Percentiles rank a stretch among this genome's conserved stretches.
Evolutionary conservation across 495 filamentous ascomycete genomes (phyloP).

Genomic region (Neurospora sp.): DNA sequence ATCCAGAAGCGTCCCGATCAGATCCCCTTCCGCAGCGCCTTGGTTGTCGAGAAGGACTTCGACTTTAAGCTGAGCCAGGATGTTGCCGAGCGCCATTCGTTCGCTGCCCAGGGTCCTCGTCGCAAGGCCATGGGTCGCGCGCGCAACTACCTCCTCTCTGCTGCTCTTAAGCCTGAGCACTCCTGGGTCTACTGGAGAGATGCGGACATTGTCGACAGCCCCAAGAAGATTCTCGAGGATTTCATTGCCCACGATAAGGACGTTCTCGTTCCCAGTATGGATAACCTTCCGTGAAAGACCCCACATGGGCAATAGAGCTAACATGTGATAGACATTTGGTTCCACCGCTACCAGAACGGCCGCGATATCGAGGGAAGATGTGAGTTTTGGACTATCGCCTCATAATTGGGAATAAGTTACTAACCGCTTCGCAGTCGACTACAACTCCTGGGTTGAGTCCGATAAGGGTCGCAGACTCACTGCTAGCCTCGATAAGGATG

Average conservation of each 20-base stretch:
- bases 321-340: constrained; percentile 75
- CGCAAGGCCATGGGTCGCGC: constrained; percentile 84
- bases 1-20: constrained; percentile 75
- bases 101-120: constrained; percentile 78
- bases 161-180: constrained; percentile 82
- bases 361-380: constrained; percentile 90
- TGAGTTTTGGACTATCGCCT: constrained; percentile 35
- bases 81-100: constrained; percentile 76
- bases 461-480: constrained; percentile 67
- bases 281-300: not conserved
- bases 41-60: constrained; percentile 86
- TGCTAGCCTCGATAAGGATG: constrained; percentile 60
- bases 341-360: constrained; percentile 79
- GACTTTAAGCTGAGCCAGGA: constrained; percentile 56
- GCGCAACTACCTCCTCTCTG: constrained; percentile 80
- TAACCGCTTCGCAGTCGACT: constrained; percentile 59
- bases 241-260: constrained; percentile 90
- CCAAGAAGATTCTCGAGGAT: constrained; percentile 80
- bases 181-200: constrained; percentile 99
- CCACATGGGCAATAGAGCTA: constrained; percentile 10
- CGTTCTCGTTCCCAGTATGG: constrained; percentile 88
- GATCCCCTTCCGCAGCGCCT: constrained; percentile 69
- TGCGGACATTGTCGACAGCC: constrained; percentile 89
- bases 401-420: not conserved
- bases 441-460: constrained; percentile 98